Percentiles rank a stretch among this genome's conserved stretches.
phyloP scores from a whole-genome alignment of 2,329 filamentous ascomycete species.

The Mariannaea sp. region DNA sequence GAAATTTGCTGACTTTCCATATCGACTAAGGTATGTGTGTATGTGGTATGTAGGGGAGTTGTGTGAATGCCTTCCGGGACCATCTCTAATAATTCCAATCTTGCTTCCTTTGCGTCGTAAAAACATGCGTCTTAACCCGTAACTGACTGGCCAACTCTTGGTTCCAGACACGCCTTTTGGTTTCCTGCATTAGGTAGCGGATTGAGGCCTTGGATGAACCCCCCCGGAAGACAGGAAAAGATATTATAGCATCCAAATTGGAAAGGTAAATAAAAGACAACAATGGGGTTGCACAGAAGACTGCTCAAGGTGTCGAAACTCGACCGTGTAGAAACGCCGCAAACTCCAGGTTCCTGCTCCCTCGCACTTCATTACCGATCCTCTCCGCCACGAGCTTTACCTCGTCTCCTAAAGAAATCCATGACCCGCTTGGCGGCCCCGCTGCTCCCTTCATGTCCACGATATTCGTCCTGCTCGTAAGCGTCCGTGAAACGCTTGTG shows the following conservation, averaged over 20 bases:
- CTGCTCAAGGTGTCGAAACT: conserved; percentile 29
- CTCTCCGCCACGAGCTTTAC: conserved; percentile 71
- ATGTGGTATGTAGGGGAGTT: conserved; percentile 36
- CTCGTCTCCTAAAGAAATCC: conserved; percentile 94
- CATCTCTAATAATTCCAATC: conserved; percentile 32
- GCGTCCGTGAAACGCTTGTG: conserved; percentile 88
- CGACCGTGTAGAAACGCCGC: conserved; percentile 30
- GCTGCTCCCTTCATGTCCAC: conserved; percentile 78
- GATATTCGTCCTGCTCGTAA: conserved; percentile 74
- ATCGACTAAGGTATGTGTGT: conserved; percentile 32
- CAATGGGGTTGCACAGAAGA: conserved; percentile 27
- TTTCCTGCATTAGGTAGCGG: conserved; percentile 37
- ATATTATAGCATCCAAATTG: conserved; percentile 38
- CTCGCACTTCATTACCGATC: conserved; percentile 48
- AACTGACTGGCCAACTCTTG: conserved; percentile 7
- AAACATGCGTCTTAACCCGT: conserved; percentile 25
- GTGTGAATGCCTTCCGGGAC: conserved; percentile 30
- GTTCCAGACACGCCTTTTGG: conserved; percentile 21
- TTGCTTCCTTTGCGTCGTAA: conserved; percentile 36
- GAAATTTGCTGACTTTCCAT: conserved; percentile 32
- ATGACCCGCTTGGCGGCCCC: conserved; percentile 91
- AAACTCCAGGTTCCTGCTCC: conserved; percentile 31
- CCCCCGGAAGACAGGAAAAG: conserved; percentile 32
- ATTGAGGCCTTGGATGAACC: conserved; percentile 31
- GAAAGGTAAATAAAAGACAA: conserved; percentile 15